A percentile compares a stretch with the other conserved stretches of the same genome.
These are phyloP conservation scores for Salix caprea DNA, from an alignment of 345 rosid species.

Conservation along the genomic window DNA sequence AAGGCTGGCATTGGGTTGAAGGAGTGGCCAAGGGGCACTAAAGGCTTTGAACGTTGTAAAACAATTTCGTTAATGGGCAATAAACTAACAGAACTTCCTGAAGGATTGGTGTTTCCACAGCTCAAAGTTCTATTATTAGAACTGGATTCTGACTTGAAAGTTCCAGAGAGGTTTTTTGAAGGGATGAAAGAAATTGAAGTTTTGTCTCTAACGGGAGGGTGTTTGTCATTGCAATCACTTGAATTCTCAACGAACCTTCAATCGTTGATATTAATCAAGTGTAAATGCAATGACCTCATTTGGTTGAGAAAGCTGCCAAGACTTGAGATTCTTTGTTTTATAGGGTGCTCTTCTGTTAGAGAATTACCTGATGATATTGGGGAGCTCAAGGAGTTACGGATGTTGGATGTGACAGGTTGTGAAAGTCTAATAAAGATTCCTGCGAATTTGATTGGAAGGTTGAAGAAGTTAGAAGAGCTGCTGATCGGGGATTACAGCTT, in stretches of 20 bases:
- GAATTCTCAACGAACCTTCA: slow-evolving; percentile 2
- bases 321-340: too few species aligned
- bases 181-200: slow-evolving; percentile 3
- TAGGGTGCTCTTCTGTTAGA: too few species aligned
- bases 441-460: too few species aligned
- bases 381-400: too few species aligned
- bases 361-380: too few species aligned
- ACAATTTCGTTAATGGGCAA: slow-evolving; percentile 1
- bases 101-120: not conserved
- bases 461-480: too few species aligned
- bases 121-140: slow-evolving; percentile 1
- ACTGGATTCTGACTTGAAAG: not conserved
- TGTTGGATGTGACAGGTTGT: too few species aligned
- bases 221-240: not conserved
- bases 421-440: too few species aligned
- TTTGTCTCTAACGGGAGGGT: not conserved
- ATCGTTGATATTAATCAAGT: not conserved
- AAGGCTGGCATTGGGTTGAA: not conserved
- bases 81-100: not conserved
- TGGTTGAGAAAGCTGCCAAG: too few species aligned
- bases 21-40: not conserved
- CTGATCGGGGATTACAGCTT: too few species aligned
- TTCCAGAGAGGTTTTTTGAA: not conserved
- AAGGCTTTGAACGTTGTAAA: not conserved
- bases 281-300: not conserved